Evolutionary conservation across 1,284 basidiomycete genomes (phyloP).

Genomic region (Hymenochaete sp.): DNA sequence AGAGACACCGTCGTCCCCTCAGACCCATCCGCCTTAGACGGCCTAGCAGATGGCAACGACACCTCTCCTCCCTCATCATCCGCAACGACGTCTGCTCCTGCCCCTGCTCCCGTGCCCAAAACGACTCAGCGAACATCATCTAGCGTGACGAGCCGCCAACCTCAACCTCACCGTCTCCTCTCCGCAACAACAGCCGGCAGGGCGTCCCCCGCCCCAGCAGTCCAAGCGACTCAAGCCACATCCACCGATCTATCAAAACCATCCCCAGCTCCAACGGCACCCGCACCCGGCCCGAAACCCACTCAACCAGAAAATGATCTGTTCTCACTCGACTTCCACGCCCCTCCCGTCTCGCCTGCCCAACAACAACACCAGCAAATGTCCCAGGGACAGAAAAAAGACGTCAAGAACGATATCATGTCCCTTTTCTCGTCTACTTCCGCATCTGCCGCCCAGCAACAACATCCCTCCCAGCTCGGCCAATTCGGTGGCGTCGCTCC

Average conservation of each 20-base stretch:
- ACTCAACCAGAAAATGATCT: slow-evolving; percentile 46
- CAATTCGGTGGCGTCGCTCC: slow-evolving; percentile 17
- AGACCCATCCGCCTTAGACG: slow-evolving; percentile 78
- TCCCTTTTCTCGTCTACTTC: slow-evolving; percentile 65
- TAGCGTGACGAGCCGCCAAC: slow-evolving; percentile 37
- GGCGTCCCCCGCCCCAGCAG: slow-evolving; percentile 18
- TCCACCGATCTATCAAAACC: too few species aligned
- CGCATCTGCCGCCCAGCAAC: slow-evolving; percentile 25
- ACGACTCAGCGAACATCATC: slow-evolving; percentile 23
- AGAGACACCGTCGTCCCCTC: slow-evolving; percentile 76
- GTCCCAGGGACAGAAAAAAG: slow-evolving; percentile 44
- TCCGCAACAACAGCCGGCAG: slow-evolving; percentile 29
- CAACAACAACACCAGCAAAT: slow-evolving; percentile 25
- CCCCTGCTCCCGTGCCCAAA: slow-evolving; percentile 21
- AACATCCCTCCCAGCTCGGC: slow-evolving; percentile 25
- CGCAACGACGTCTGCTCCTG: slow-evolving; percentile 18
- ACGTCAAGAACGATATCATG: slow-evolving; percentile 81
- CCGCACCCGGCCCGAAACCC: slow-evolving; percentile 23
- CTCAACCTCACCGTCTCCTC: slow-evolving; percentile 45
- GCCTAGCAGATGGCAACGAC: slow-evolving; percentile 24
- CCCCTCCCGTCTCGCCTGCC: slow-evolving; percentile 32
- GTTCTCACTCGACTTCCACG: slow-evolving; percentile 81
- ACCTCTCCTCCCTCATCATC: slow-evolving; percentile 20
- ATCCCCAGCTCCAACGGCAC: slow-evolving; percentile 22
- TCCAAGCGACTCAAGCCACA: slow-evolving; percentile 22